Evolutionary conservation across 2,329 filamentous ascomycete genomes (phyloP), one percentile per base, ranked within the genome.

Genomic region (Trichophyton simii): DNA sequence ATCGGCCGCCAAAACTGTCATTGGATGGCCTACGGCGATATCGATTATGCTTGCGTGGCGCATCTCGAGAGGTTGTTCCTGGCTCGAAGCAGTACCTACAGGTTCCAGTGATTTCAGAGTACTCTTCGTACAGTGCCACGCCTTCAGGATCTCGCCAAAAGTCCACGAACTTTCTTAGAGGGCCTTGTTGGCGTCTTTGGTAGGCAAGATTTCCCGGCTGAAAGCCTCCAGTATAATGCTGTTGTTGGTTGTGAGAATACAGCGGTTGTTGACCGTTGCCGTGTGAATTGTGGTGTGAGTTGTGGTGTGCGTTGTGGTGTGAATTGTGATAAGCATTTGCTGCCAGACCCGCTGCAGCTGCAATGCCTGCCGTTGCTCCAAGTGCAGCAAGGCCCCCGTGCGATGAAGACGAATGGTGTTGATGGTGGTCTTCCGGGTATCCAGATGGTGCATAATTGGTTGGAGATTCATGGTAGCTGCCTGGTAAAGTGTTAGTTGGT

Each of bases 11-110:
- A 60, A 74, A 71, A 50, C 74, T 73, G 63, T 82, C 80, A 61
- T 73, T 72, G 2, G 79, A 81, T 54, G 75, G 72, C 64, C 79
- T 71, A 2, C 69, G 65, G 62, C 78, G 72, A 68, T 83, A 83
- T 66, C 84, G 74, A 67, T 31, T 31, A 31, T 87, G 84, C 65
- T 80, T 82, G 59, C 84, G 77, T 4, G 84, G 84, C 0, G 83
- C 84, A 68, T 85, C 79, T 63, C 73, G 69, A 2, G 80, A 78
- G 2, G 76, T 79, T 15, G 80, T 81, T 7, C 79, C 77, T 5
- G 83, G 83, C 63, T 85, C 83, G 67, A 87, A 87, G 69, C 84
- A 87, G 66, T 84, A 76, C 64, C 80, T 83, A 73, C 84, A 87
- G 1, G 86, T 80, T 22, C 84, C 84, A 66, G 85, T 86, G 63